Evolutionary conservation across 164 flowering plant species (phyloP), one percentile per base, ranked within the genome.

Genomic region (Sextonia rubra): DNA sequence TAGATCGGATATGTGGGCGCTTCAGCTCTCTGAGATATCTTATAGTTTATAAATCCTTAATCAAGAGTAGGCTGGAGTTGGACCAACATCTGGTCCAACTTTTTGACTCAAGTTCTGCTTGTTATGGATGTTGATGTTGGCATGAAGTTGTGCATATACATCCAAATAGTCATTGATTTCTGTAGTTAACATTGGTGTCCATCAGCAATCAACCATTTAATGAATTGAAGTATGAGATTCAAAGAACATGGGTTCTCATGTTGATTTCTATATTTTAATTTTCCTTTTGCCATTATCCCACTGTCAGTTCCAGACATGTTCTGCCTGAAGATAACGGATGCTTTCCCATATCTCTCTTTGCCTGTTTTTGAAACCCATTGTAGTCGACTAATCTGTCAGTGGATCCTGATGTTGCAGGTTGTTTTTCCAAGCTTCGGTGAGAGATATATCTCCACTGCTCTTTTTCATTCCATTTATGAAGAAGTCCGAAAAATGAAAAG

Each of bases 391-490:
- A 0, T 20, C n/a, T 52, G 58, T 3, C n/a, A 15, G n/a, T 15
- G 17, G 20, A 52, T 52, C 44, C 26, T 64, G 2, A 1, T 17
- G 37, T 20, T 73, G 30, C 70, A 91, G 94, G 97, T 86, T 60
- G 75, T 91, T 60, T 91, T 91, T 78, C 97, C 97, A 48, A 91
- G 97, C 77, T 86, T 82, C 77, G 97, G 97, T 8, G 97, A 91
- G 86, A 82, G 97, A 76, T 89, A 89, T 71, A 86, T 91, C 44
- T 66, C 89, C 29, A 87, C 92, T 44, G 83, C 77, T 77, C 87
- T 91, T 70, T 90, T 90, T 73, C 72, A 69, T 24, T 89, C 90
- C 20, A 82, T 90, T 26, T 71, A 83, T n/a, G 85, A 90, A 64
- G 92, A 91, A 75, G 91, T 85, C 20, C 85, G 69, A 75, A 76